Evolutionary conservation across 768 basidiomycete species (phyloP).

Genomic region (Boletellus ananiceps): DNA sequence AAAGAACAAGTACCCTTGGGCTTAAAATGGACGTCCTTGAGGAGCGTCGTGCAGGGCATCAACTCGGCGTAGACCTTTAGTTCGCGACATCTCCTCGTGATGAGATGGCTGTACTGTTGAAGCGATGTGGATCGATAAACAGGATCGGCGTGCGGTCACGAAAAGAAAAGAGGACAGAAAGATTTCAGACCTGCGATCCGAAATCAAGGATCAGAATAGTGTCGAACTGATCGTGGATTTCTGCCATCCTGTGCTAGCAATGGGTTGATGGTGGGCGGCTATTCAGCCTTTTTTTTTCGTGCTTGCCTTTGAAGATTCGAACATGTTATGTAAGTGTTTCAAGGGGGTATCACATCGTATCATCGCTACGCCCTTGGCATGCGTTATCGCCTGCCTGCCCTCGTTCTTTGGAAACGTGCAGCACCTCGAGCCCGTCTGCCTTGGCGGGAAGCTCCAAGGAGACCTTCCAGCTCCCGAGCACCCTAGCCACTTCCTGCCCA

Average conservation of each 20-base stretch:
- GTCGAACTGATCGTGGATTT: slow-evolving; percentile 94
- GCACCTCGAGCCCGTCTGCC: slow-evolving; percentile 1
- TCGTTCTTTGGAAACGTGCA: slow-evolving; percentile 3
- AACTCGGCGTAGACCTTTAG: slow-evolving; percentile 96
- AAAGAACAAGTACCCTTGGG: slow-evolving; percentile 67
- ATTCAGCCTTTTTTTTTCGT: too few species aligned
- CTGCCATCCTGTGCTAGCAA: slow-evolving; percentile 47
- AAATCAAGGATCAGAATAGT: slow-evolving; percentile 96
- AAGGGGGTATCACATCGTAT: too few species aligned
- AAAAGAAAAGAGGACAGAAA: slow-evolving; percentile 3
- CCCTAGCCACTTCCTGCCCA: slow-evolving; percentile 6
- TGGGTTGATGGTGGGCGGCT: too few species aligned
- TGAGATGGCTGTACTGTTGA: slow-evolving; percentile 89
- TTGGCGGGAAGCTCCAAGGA: not conserved
- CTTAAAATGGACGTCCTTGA: slow-evolving; percentile 85
- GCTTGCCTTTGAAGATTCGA: too few species aligned
- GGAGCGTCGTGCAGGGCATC: slow-evolving; percentile 91
- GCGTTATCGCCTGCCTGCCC: not conserved
- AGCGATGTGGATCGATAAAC: not conserved
- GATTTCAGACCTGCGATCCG: slow-evolving; percentile 77
- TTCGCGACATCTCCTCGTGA: slow-evolving; percentile 96
- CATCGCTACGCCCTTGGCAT: too few species aligned
- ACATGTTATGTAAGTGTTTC: too few species aligned
- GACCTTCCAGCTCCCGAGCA: slow-evolving; percentile 5
- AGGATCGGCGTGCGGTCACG: slow-evolving; percentile 8